Evolutionary conservation across 148 eudicot species (phyloP).

Genomic region (Camellia japonica): DNA sequence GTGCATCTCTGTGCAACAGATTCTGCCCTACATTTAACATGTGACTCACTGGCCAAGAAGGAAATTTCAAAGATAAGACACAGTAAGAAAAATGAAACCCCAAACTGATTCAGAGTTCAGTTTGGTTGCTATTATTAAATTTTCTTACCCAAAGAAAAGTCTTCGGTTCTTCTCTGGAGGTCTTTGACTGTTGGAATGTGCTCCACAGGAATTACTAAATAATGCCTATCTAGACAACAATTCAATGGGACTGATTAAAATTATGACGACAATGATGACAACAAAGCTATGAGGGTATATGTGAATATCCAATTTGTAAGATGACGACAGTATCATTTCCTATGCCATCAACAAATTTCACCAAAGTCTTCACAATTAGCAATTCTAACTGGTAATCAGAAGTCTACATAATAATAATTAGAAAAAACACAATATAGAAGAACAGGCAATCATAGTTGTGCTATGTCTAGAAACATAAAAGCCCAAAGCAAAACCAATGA

Average conservation of each 20-base stretch:
- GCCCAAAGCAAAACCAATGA: too few species aligned
- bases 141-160: conserved; percentile 64
- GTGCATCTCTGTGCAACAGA: conserved; percentile 64
- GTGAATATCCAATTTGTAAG: background rate
- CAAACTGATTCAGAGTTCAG: background rate
- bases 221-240: conserved; percentile 55
- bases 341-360: too few species aligned
- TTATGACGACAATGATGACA: background rate
- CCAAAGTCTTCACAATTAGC: too few species aligned
- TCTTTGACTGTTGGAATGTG: conserved; percentile 83
- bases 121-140: conserved; percentile 6
- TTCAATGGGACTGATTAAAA: background rate
- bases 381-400: too few species aligned
- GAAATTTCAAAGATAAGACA: conserved; percentile 11
- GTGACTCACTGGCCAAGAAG: conserved; percentile 61
- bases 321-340: too few species aligned
- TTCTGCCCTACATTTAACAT: conserved; percentile 78
- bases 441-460: too few species aligned
- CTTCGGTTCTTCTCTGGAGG: conserved; percentile 57
- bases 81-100: background rate
- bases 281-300: background rate
- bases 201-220: conserved; percentile 79
- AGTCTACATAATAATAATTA: too few species aligned
- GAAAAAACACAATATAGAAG: too few species aligned
- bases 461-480: too few species aligned